A percentile compares a stretch with the other conserved stretches of the same genome.
phyloP scores from a whole-genome alignment of 345 rosid genomes.

The Aquilaria sinensis region DNA sequence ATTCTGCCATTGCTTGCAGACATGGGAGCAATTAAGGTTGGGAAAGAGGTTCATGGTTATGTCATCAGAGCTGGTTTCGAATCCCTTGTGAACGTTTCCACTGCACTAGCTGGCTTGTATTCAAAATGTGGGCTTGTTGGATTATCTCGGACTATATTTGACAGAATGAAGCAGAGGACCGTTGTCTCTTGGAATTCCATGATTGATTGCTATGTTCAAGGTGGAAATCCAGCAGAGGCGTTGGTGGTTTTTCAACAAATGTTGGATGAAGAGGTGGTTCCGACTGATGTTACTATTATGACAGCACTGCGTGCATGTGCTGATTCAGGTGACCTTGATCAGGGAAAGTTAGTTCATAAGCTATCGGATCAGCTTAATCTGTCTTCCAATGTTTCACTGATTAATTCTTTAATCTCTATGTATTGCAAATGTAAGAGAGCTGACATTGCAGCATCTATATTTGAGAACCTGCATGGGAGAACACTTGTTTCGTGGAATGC shows the following conservation, averaged over 20 bases:
- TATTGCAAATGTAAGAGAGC: slow-evolving; percentile 67
- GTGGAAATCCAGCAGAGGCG: slow-evolving; percentile 58
- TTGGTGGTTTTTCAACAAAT: slow-evolving; percentile 46
- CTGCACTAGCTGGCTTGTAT: slow-evolving; percentile 76
- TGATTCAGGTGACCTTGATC: slow-evolving; percentile 51
- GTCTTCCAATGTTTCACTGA: slow-evolving; percentile 45
- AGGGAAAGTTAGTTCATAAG: slow-evolving; percentile 57
- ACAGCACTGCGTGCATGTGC: slow-evolving; percentile 71
- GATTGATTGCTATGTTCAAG: slow-evolving; percentile 74
- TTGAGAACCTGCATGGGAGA: slow-evolving; percentile 38
- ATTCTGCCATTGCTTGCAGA: slow-evolving; percentile 62
- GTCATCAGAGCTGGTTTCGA: slow-evolving; percentile 52
- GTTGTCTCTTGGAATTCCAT: slow-evolving; percentile 87
- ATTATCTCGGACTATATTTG: slow-evolving; percentile 49
- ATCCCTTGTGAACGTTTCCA: slow-evolving; percentile 51
- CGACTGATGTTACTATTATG: slow-evolving; percentile 66
- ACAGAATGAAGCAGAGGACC: slow-evolving; percentile 43
- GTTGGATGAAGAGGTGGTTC: slow-evolving; percentile 60
- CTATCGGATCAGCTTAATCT: slow-evolving; percentile 36
- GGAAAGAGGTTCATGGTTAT: slow-evolving; percentile 65
- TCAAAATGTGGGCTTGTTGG: slow-evolving; percentile 50
- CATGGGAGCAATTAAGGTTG: slow-evolving; percentile 39
- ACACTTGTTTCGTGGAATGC: slow-evolving; percentile 86
- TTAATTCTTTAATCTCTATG: slow-evolving; percentile 81
- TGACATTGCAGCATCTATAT: slow-evolving; percentile 47